phyloP scores from a whole-genome alignment of 345 rosid species.

The Citrus maxima region DNA sequence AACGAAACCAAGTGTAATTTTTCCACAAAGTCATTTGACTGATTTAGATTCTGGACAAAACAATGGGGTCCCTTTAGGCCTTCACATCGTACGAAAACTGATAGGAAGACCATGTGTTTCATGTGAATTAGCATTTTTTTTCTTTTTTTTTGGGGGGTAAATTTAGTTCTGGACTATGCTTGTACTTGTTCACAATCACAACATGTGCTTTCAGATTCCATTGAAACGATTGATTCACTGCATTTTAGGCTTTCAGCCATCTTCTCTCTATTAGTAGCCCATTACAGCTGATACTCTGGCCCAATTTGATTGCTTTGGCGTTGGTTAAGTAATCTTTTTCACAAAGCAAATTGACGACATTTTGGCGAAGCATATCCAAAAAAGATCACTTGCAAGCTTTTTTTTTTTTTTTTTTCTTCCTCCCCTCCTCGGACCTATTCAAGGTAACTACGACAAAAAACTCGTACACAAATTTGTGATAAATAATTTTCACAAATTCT shows the following conservation, averaged over 20 bases:
- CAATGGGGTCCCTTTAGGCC: not conserved
- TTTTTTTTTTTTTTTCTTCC: too few relatives aligned
- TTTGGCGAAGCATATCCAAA: not conserved
- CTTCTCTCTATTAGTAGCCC: not conserved
- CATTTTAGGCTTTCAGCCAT: not conserved
- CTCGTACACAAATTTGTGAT: too few relatives aligned
- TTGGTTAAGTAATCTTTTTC: not conserved
- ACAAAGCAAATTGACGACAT: not conserved
- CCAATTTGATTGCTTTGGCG: not conserved
- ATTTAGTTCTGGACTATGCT: not conserved
- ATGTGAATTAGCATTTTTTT: not conserved
- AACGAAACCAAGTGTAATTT: not conserved
- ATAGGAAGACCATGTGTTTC: not conserved
- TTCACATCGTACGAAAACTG: not conserved
- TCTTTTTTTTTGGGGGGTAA: not conserved
- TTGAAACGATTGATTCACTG: not conserved
- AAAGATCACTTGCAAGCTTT: too few relatives aligned
- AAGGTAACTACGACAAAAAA: too few relatives aligned
- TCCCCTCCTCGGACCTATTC: too few relatives aligned
- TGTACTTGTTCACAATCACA: not conserved
- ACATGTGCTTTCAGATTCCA: slow-evolving; percentile 2
- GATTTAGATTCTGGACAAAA: not conserved
- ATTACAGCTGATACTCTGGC: not conserved
- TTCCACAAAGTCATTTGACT: not conserved
- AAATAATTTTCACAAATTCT: too few relatives aligned